Base-by-base conservation (phyloP, 2,329 filamentous ascomycete genomes). In the Mycogone perniciosa region DNA sequence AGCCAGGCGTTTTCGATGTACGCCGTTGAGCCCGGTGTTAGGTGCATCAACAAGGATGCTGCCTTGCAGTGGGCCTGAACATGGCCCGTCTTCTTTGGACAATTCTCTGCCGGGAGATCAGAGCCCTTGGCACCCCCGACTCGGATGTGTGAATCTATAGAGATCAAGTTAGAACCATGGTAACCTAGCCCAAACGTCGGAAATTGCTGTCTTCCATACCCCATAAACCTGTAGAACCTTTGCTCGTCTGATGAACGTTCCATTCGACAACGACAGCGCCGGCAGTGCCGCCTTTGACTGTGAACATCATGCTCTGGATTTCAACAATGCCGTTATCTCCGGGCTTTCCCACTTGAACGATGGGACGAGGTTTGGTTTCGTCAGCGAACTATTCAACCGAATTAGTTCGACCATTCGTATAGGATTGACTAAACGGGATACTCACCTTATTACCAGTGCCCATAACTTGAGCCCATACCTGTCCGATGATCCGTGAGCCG, bases 121-220 rank as follows among this genome's bases (percentile, higher is more conserved):
- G 85, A 85, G 31, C 86, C 86, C 3, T 78, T 76, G 13, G 79
- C 80, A 27, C 88, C 87, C 56, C 85, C 86, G 52, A 91, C 76
- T 55, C 87, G 82, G 65, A 86, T 76, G 67, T 92, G 87, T 5
- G 81, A 79, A 61, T 91, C 86, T 49, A n/a, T n/a, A n/a, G n/a
- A n/a, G n/a, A n/a, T n/a, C n/a, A n/a, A n/a, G n/a, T n/a, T n/a
- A n/a, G n/a, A n/a, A n/a, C n/a, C n/a, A n/a, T n/a, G n/a, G n/a
- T n/a, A n/a, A n/a, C n/a, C n/a, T n/a, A n/a, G n/a, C n/a, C n/a
- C n/a, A n/a, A n/a, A n/a, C n/a, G n/a, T n/a, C n/a, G n/a, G n/a
- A n/a, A n/a, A n/a, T n/a, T n/a, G n/a, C n/a, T n/a, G n/a, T n/a
- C n/a, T n/a, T n/a, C n/a, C n/a, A n/a, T n/a, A n/a, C n/a, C n/a